Evolutionary conservation across 495 filamentous ascomycete species (phyloP).

Genomic region (Evansstolkia leycettana): DNA sequence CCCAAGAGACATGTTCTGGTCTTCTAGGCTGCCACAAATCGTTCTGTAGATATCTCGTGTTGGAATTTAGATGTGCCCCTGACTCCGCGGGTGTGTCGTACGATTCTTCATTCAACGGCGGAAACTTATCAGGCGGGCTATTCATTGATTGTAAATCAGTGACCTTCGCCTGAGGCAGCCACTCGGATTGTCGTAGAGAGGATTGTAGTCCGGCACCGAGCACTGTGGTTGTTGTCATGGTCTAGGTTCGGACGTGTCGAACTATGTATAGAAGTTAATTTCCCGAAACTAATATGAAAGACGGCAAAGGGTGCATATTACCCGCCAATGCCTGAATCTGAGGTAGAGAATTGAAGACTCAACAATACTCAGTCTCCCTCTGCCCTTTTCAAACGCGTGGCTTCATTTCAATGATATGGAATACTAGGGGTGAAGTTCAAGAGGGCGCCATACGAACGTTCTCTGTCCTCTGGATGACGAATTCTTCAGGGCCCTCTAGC

Average conservation of each 20-base stretch:
- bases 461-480: slow-evolving; percentile 20
- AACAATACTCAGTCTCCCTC: background rate
- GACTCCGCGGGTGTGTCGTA: slow-evolving; percentile 16
- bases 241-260: slow-evolving; percentile 1
- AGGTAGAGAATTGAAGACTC: background rate
- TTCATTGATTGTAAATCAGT: slow-evolving; percentile 21
- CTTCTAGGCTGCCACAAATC: slow-evolving; percentile 30
- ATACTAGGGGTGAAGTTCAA: background rate
- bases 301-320: too few species aligned
- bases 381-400: background rate
- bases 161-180: slow-evolving; percentile 19
- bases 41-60: slow-evolving; percentile 20
- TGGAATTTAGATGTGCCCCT: slow-evolving; percentile 12
- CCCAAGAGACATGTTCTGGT: slow-evolving; percentile 17
- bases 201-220: slow-evolving; percentile 33
- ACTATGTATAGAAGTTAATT: too few species aligned
- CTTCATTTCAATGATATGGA: too few species aligned
- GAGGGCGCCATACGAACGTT: background rate
- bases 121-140: slow-evolving; percentile 32
- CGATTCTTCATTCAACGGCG: slow-evolving; percentile 26
- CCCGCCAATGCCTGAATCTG: too few species aligned
- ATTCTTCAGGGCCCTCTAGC: slow-evolving; percentile 16
- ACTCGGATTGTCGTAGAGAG: slow-evolving; percentile 30
- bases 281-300: too few species aligned
- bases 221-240: slow-evolving; percentile 31